Percentiles rank a stretch among this genome's conserved stretches.
These are phyloP conservation scores for Rhexocercosporidium sp. DNA, from an alignment of 2,329 filamentous ascomycete species.

Conservation along the genomic window DNA sequence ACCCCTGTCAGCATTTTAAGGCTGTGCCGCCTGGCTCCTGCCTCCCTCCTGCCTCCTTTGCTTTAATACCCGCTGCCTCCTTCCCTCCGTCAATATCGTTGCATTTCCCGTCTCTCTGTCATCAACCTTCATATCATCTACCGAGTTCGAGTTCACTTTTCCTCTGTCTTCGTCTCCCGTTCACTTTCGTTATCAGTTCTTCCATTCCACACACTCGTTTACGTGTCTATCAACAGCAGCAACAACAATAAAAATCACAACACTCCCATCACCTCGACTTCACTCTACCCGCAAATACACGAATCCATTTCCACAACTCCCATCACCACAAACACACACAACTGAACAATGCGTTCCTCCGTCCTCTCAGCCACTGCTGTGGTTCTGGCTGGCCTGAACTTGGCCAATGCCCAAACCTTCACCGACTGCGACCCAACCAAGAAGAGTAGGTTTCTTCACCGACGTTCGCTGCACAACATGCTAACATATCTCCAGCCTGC, in stretches of 20 bases:
- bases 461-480: not conserved
- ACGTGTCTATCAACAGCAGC: not conserved
- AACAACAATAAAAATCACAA: not conserved
- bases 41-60: not conserved
- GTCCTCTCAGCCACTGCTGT: constrained; percentile 29
- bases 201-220: constrained; percentile 15
- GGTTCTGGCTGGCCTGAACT: constrained; percentile 28
- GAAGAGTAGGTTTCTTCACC: constrained; percentile 40
- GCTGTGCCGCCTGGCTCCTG: not conserved
- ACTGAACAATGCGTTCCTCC: constrained; percentile 31
- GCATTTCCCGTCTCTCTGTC: not conserved
- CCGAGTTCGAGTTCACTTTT: not conserved
- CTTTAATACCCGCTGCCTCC: constrained; percentile 1
- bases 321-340: not conserved
- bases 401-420: constrained; percentile 50
- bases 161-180: not conserved
- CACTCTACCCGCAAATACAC: not conserved
- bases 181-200: constrained; percentile 11
- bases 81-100: not conserved
- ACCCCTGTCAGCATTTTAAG: constrained; percentile 7
- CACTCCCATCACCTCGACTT: too few species aligned
- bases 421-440: constrained; percentile 50
- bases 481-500: constrained; percentile 43
- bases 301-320: not conserved
- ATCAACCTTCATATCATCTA: not conserved